Percentiles rank a stretch among this genome's conserved stretches.
These are phyloP conservation scores for Mikania micrantha DNA, from an alignment of 129 eudicot species.

Conservation along the genomic window DNA sequence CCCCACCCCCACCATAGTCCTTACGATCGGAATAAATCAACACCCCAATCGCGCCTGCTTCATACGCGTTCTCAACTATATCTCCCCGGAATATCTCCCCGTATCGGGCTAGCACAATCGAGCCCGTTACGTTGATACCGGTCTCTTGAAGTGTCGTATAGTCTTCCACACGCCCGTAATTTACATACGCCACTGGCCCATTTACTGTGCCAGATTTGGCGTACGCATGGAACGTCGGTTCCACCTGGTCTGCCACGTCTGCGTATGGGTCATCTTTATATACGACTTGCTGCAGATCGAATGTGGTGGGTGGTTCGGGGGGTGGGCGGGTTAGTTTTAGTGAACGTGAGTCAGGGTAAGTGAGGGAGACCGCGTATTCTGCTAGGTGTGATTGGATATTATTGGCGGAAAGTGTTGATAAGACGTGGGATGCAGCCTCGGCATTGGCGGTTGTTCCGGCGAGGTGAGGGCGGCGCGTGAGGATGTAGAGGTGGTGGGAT, in stretches of 20 bases:
- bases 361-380: conserved; percentile 44
- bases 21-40: conserved; percentile 57
- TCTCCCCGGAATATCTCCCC: conserved; percentile 73
- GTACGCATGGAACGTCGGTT: conserved; percentile 74
- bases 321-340: conserved; percentile 34
- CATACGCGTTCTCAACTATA: conserved; percentile 57
- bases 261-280: conserved; percentile 62
- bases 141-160: conserved; percentile 21
- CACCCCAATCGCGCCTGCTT: conserved; percentile 61
- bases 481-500: conserved; percentile 58
- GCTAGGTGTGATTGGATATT: conserved; percentile 43
- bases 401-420: conserved; percentile 51
- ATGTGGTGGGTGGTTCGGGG: conserved; percentile 29
- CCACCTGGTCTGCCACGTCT: conserved; percentile 47
- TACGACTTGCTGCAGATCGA: conserved; percentile 41
- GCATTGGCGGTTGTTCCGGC: conserved; percentile 77
- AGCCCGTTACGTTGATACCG: conserved; percentile 48
- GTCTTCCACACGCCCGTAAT: conserved; percentile 78
- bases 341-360: conserved; percentile 58
- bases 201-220: conserved; percentile 53
- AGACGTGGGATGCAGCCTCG: conserved; percentile 59
- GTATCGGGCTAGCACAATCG: conserved; percentile 53
- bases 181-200: conserved; percentile 61
- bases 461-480: conserved; percentile 72
- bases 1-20: conserved; percentile 74